Conservation (phyloP, 1,139 yeast genomes). For the Pichia sp. region DNA sequence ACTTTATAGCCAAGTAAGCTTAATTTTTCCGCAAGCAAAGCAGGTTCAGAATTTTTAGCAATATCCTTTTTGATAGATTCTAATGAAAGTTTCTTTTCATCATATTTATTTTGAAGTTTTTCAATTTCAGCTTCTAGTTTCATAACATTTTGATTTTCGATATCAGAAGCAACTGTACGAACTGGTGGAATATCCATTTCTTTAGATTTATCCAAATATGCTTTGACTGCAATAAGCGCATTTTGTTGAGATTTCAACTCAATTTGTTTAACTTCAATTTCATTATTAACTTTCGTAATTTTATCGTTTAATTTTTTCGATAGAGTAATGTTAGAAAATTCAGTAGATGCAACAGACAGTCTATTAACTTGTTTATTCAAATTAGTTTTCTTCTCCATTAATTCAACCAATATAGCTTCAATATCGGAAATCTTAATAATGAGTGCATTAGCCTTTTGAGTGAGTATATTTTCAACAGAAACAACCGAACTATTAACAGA, state of each 20-base stretch:
- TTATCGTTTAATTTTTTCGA: conserved; percentile 5
- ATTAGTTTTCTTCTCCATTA: conserved; percentile 4
- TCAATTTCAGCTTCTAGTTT: conserved; percentile 12
- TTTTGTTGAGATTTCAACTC: conserved; percentile 15
- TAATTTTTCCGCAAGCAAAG: conserved; percentile 13
- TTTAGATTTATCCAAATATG: conserved; percentile 15
- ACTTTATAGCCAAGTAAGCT: conserved; percentile 16
- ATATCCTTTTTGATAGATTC: conserved; percentile 2
- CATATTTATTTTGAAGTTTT: conserved; percentile 9
- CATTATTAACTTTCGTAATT: conserved; percentile 7
- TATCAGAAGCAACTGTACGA: neutral
- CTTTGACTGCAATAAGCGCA: conserved; percentile 15
- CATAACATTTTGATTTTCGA: neutral
- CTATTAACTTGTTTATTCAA: conserved; percentile 13
- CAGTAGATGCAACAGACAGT: conserved; percentile 12
- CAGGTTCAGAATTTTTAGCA: conserved; percentile 3
- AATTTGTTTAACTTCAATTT: conserved; percentile 13
- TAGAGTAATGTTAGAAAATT: neutral
- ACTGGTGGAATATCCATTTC: conserved; percentile 13
- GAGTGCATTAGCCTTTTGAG: conserved; percentile 6
- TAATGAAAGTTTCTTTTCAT: conserved; percentile 8
- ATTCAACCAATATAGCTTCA: neutral
- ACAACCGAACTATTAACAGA: conserved; percentile 9
- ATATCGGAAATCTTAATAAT: conserved; percentile 5
- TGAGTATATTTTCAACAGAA: conserved; percentile 15